A percentile compares a stretch with the other conserved stretches of the same genome.
Evolutionary conservation across 2,329 filamentous ascomycete species (phyloP).

Genomic region (Corynespora cassiicola): DNA sequence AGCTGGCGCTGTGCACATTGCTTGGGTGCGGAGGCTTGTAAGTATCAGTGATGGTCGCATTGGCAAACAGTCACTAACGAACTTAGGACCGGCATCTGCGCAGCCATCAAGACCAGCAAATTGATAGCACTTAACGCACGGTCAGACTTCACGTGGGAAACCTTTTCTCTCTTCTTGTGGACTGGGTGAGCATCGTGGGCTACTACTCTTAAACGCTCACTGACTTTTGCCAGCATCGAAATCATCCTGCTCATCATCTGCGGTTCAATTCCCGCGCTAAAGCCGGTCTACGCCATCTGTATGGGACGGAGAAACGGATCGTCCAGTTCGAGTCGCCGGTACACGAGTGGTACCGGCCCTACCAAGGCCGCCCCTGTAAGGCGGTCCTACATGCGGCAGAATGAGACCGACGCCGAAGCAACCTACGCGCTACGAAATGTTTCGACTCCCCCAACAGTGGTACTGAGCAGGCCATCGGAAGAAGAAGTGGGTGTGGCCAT

Average conservation of each 20-base stretch:
- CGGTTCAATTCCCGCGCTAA: conserved; percentile 26
- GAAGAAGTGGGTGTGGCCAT: conserved; percentile 10
- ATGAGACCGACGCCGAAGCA: conserved; percentile 1
- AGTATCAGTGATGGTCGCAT: conserved; percentile 5
- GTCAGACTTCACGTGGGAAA: conserved; percentile 28
- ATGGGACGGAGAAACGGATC: conserved; percentile 15
- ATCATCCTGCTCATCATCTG: conserved; percentile 26
- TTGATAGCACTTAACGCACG: conserved; percentile 17
- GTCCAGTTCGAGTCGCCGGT: conserved; percentile 7
- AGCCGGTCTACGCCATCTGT: conserved; percentile 27
- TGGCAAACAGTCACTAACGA: background rate
- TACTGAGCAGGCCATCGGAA: conserved; percentile 6
- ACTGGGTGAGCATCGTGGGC: conserved; percentile 12
- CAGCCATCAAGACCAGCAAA: conserved; percentile 20
- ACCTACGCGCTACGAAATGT: conserved; percentile 2
- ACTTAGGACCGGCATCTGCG: conserved; percentile 23
- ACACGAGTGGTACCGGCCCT: conserved; percentile 1
- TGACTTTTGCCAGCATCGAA: conserved; percentile 17
- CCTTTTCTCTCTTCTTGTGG: conserved; percentile 23
- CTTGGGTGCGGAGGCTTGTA: conserved; percentile 26
- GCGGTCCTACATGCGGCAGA: conserved; percentile 2
- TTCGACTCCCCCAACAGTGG: background rate
- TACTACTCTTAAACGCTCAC: background rate
- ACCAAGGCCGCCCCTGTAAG: conserved; percentile 4
- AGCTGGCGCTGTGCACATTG: conserved; percentile 20